A percentile compares a stretch with the other conserved stretches of the same genome.
Evolutionary conservation across 2,329 filamentous ascomycete species (phyloP).

Genomic region (Intubia oerlemansii): DNA sequence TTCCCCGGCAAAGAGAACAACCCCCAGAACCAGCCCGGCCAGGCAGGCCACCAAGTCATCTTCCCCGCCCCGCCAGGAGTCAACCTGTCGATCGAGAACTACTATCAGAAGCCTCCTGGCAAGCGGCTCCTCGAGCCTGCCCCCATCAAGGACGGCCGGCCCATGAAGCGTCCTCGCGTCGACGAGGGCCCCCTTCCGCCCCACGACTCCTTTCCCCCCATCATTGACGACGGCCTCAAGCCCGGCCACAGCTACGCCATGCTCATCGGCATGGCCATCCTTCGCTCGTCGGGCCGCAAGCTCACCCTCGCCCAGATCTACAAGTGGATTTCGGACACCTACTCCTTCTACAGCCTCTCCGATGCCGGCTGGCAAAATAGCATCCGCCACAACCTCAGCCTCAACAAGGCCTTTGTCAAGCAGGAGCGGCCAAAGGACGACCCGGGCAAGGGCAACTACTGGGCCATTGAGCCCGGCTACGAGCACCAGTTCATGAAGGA

Average conservation of each 20-base stretch:
- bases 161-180: slow-evolving; percentile 44
- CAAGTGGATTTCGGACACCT: slow-evolving; percentile 97
- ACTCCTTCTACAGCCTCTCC: slow-evolving; percentile 62
- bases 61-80: slow-evolving; percentile 25
- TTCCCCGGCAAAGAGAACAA: slow-evolving; percentile 33
- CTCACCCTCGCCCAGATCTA: slow-evolving; percentile 91
- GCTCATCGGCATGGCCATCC: slow-evolving; percentile 90
- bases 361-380: slow-evolving; percentile 97
- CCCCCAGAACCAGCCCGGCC: no score
- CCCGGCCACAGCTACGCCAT: slow-evolving; percentile 85
- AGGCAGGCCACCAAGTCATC: slow-evolving; percentile 26
- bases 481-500: slow-evolving; percentile 81
- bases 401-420: slow-evolving; percentile 94
- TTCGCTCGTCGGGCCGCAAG: slow-evolving; percentile 62
- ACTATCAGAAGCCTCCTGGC: slow-evolving; percentile 28
- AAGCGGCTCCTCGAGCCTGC: slow-evolving; percentile 55
- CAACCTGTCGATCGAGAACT: slow-evolving; percentile 28
- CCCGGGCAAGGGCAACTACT: slow-evolving; percentile 93
- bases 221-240: slow-evolving; percentile 74
- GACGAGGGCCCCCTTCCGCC: slow-evolving; percentile 40
- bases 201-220: slow-evolving; percentile 57
- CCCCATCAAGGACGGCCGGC: slow-evolving; percentile 45
- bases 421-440: slow-evolving; percentile 92
- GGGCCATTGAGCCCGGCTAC: slow-evolving; percentile 78
- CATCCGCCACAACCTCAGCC: slow-evolving; percentile 89